Evolutionary conservation across 2,329 filamentous ascomycete genomes (phyloP).

Genomic region (Cladosporium sp.): DNA sequence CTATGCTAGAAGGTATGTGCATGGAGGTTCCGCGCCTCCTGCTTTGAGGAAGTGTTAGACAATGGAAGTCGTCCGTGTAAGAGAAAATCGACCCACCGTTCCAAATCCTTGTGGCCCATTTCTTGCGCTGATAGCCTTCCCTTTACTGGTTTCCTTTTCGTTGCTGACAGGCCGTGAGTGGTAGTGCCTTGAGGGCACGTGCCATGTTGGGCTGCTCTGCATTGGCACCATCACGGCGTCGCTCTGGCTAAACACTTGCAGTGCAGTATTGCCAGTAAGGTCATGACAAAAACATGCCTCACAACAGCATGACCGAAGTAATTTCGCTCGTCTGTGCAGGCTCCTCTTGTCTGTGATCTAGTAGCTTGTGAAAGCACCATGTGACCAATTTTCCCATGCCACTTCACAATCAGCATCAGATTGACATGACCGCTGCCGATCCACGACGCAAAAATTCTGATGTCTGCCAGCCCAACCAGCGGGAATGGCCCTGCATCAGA

Average conservation of each 20-base stretch:
- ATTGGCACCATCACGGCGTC: not conserved
- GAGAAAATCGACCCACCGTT: not conserved
- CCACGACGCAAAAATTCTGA: not conserved
- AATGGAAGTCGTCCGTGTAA: not conserved
- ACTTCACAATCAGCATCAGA: not conserved
- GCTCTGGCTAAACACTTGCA: not conserved
- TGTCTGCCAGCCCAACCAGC: not conserved
- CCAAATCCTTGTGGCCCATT: not conserved
- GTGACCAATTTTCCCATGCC: not conserved
- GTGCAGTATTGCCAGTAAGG: not conserved
- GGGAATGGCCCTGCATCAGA: not conserved
- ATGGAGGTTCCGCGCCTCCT: not conserved
- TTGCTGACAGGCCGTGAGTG: not conserved
- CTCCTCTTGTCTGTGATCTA: not conserved
- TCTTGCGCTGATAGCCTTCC: not conserved
- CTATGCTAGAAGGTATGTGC: not conserved
- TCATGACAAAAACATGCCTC: not conserved
- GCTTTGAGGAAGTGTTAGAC: not conserved
- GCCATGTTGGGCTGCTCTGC: not conserved
- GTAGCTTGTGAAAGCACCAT: not conserved
- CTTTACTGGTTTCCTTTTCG: not conserved
- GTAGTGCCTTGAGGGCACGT: not conserved
- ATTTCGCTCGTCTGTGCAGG: not conserved
- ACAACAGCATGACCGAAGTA: not conserved
- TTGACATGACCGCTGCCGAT: not conserved